Percentiles rank a stretch among this genome's conserved stretches.
phyloP scores from a whole-genome alignment of 73 alveolate species.

The Paraurostyla sp. region DNA sequence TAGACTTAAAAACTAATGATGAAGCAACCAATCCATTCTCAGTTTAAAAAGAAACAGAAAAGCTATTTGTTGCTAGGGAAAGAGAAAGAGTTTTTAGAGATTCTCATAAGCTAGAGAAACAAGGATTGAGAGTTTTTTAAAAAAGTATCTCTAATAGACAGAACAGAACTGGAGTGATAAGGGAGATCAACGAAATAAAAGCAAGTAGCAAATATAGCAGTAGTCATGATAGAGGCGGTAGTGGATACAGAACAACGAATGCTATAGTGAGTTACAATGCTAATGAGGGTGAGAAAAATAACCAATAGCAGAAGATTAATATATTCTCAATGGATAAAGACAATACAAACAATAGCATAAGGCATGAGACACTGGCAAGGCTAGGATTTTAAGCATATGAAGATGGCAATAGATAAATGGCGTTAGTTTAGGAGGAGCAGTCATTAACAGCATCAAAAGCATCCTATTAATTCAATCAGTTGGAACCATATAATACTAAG shows the following conservation, averaged over 20 bases:
- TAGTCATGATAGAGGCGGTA: neutral
- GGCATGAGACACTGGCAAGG: too few relatives aligned
- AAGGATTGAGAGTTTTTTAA: conserved; percentile 17
- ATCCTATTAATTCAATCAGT: neutral
- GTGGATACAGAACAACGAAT: neutral
- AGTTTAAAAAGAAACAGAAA: conserved; percentile 45
- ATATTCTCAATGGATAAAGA: too few relatives aligned
- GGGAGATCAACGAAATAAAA: conserved; percentile 24
- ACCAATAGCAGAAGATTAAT: too few relatives aligned
- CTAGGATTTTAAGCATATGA: too few relatives aligned
- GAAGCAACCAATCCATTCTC: conserved; percentile 30
- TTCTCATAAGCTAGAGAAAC: neutral
- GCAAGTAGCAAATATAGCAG: neutral
- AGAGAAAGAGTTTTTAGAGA: conserved; percentile 22
- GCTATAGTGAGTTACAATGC: too few relatives aligned
- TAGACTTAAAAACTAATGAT: neutral
- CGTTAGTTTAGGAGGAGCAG: neutral
- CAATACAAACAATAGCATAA: too few relatives aligned
- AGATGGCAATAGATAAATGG: too few relatives aligned
- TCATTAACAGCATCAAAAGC: neutral
- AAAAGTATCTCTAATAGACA: conserved; percentile 5
- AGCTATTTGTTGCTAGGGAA: conserved; percentile 50
- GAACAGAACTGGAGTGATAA: conserved; percentile 36
- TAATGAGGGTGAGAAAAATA: too few relatives aligned
- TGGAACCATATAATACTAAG: neutral